Base-by-base conservation (phyloP, 169 alveolate genomes). In the Amoebophrya sp. region DNA sequence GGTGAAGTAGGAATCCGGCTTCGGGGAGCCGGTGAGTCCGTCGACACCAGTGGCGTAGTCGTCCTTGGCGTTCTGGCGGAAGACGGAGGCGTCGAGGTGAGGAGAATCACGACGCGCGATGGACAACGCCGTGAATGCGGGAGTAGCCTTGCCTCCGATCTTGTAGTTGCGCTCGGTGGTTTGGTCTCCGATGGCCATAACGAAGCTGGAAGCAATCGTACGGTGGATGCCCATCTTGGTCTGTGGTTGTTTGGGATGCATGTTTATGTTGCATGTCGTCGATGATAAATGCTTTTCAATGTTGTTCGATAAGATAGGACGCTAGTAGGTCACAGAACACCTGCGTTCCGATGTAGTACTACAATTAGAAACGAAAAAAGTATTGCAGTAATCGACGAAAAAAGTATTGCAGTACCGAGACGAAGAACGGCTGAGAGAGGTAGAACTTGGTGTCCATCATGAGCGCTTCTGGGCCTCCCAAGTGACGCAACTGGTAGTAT, bases 21-120 rank as follows among this genome's bases (percentile, higher is more conserved):
- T 65, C 83, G 83, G 83, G 83, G 2, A 26, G n/a, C 83, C 83
- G 83, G 83, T 65, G 83, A 26, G 12, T 36, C n/a, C n/a, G 83
- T 65, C 33, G 83, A 36, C 83, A 0, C 83, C 83, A 36, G 36
- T 6, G 33, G 26, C 83, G 83, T 26, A 65, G 83, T 1, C 36
- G 12, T 26, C 33, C 83, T 26, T 0, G 83, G 0, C 38, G 83
- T 26, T 65, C 33, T 18, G 12, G 36, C 2, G 18, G 39, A 65
- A 26, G 33, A 6, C 33, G 12, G 18, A 29, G 33, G 83, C 83
- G 26, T 65, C 83, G 10, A 6, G 36, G 36, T 1, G 33, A 29
- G 83, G 83, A 10, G 83, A 26, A 36, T 65, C 83, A 36, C 83
- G 83, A 10, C 33, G 12, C 38, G n/a, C 18, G 33, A 65, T 1